These are phyloP conservation scores for Hemileccinum rubropunctum DNA, from an alignment of 768 basidiomycete species.

Conservation along the genomic window DNA sequence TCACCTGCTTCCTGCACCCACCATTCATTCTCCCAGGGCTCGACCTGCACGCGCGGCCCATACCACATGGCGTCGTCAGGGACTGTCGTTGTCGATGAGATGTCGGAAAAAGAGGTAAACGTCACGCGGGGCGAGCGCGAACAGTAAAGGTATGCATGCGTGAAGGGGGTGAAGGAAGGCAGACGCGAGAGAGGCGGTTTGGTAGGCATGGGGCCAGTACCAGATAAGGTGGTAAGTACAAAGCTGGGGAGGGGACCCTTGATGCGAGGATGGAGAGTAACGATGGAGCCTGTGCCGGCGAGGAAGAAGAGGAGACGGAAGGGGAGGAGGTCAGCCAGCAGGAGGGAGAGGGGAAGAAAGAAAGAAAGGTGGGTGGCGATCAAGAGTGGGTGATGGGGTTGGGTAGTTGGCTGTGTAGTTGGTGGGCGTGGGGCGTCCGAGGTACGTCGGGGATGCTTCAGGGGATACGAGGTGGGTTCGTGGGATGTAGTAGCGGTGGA, in stretches of 20 bases:
- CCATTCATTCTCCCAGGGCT: slow-evolving; percentile 81
- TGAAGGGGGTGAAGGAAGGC: not conserved
- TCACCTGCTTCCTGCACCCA: slow-evolving; percentile 33
- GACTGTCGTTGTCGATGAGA: slow-evolving; percentile 60
- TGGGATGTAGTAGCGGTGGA: slow-evolving; percentile 3
- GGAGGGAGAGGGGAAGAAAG: slow-evolving; percentile 44
- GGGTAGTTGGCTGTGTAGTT: not conserved
- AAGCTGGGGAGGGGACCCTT: not conserved
- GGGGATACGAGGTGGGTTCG: slow-evolving; percentile 20
- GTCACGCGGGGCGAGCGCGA: slow-evolving; percentile 21
- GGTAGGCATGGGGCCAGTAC: slow-evolving; percentile 13
- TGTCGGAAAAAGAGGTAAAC: slow-evolving; percentile 31
- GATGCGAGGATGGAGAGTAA: slow-evolving; percentile 12
- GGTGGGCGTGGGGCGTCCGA: not conserved
- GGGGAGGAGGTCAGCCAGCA: slow-evolving; percentile 42
- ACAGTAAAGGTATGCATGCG: slow-evolving; percentile 9
- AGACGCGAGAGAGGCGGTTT: not conserved
- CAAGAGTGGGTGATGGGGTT: slow-evolving; percentile 34
- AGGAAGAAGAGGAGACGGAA: slow-evolving; percentile 44
- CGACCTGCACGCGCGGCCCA: slow-evolving; percentile 62
- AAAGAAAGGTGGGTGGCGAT: slow-evolving; percentile 36
- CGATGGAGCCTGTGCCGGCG: slow-evolving; percentile 14
- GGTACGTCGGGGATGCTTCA: not conserved
- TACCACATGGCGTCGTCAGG: slow-evolving; percentile 63
- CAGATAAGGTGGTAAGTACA: slow-evolving; percentile 3